Conservation (phyloP, 2,329 filamentous ascomycete species). For the Colletotrichum truncatum region DNA sequence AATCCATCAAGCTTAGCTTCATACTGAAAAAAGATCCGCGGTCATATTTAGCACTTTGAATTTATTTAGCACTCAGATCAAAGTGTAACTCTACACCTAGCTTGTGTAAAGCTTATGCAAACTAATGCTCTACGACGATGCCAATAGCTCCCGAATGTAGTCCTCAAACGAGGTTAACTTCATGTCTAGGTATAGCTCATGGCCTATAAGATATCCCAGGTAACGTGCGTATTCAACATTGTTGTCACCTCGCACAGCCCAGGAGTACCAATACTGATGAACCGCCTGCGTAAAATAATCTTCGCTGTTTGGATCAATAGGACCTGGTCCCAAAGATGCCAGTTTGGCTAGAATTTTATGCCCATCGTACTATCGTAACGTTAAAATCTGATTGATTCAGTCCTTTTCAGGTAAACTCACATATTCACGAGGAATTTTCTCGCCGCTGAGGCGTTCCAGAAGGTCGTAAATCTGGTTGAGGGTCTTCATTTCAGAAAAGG, state of each 20-base stretch:
- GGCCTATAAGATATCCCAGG: not conserved
- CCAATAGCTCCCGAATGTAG: not conserved
- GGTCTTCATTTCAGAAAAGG: slow-evolving; percentile 54
- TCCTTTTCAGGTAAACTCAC: slow-evolving; percentile 31
- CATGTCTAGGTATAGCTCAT: not conserved
- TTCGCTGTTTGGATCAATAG: not conserved
- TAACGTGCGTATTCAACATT: not conserved
- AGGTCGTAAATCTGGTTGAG: slow-evolving; percentile 56
- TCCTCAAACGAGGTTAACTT: not conserved
- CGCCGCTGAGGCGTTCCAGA: slow-evolving; percentile 57
- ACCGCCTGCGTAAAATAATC: too few relatives aligned
- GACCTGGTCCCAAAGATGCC: not conserved
- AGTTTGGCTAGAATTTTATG: not conserved
- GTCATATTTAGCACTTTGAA: too few relatives aligned
- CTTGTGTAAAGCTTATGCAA: too few relatives aligned
- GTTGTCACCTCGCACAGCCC: not conserved
- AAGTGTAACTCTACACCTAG: too few relatives aligned
- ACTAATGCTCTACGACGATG: too few relatives aligned
- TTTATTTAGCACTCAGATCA: too few relatives aligned
- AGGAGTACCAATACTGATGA: not conserved
- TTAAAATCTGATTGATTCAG: not conserved
- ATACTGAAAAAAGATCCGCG: too few relatives aligned
- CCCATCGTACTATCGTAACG: not conserved
- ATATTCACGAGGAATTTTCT: slow-evolving; percentile 50
- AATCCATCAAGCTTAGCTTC: too few relatives aligned